Percentiles rank a stretch among this genome's conserved stretches.
Evolutionary conservation across 2,329 filamentous ascomycete genomes (phyloP).

Genomic region (Xylaria sp.): DNA sequence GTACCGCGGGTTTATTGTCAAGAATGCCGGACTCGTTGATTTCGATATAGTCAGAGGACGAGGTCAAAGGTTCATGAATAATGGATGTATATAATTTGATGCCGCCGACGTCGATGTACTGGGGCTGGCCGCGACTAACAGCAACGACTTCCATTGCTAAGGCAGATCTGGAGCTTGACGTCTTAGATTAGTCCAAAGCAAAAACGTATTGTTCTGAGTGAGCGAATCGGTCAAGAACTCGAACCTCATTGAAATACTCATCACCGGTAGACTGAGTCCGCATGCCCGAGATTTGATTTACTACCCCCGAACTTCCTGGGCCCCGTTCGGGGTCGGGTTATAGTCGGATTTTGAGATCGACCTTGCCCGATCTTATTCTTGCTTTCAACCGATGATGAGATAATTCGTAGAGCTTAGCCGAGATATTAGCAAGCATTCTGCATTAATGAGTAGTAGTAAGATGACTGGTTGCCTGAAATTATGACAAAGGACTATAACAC

Average conservation of each 20-base stretch:
- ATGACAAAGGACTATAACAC: constrained; percentile 1
- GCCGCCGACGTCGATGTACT: constrained; percentile 35
- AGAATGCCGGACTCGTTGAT: constrained; percentile 39
- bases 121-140: constrained; percentile 39
- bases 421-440: neutral
- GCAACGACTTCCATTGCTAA: constrained; percentile 44
- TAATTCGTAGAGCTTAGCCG: constrained; percentile 5
- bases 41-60: constrained; percentile 40
- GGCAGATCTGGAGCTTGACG: neutral
- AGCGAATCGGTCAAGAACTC: neutral
- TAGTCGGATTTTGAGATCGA: constrained; percentile 18
- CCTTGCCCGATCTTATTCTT: neutral
- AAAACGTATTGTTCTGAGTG: neutral
- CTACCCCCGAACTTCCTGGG: constrained; percentile 11
- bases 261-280: neutral
- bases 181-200: neutral
- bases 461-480: neutral
- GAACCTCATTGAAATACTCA: constrained; percentile 14
- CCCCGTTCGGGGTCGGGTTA: constrained; percentile 29
- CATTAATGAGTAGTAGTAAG: neutral
- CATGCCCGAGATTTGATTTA: constrained; percentile 8
- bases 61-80: constrained; percentile 39
- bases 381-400: neutral
- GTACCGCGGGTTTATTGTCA: constrained; percentile 40
- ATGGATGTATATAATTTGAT: constrained; percentile 41